Conservation (phyloP, 1,284 basidiomycete genomes). For the Laetiporus sulphureus region DNA sequence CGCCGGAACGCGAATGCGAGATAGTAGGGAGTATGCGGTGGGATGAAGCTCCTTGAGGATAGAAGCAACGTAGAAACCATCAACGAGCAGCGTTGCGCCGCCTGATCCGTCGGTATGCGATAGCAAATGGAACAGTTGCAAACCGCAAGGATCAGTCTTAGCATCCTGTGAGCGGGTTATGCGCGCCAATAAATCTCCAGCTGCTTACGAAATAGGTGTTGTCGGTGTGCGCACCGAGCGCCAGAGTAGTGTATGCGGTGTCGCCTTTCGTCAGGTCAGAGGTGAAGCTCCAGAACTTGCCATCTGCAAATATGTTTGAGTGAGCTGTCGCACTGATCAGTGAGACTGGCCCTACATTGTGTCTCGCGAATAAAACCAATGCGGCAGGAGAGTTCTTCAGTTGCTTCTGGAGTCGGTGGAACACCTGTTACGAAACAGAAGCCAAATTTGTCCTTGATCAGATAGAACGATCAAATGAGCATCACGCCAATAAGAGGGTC, state of each 20-base stretch:
- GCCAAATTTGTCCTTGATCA: slow-evolving; percentile 79
- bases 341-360: slow-evolving; percentile 83
- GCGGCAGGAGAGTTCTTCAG: slow-evolving; percentile 70
- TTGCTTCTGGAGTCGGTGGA: slow-evolving; percentile 77
- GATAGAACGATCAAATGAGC: too few relatives aligned
- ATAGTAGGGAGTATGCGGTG: slow-evolving; percentile 66
- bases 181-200: not conserved
- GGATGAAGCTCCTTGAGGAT: slow-evolving; percentile 73
- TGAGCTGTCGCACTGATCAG: too few relatives aligned
- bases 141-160: slow-evolving; percentile 86
- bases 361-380: slow-evolving; percentile 92
- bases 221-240: slow-evolving; percentile 90
- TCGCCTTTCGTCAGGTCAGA: slow-evolving; percentile 89
- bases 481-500: too few relatives aligned
- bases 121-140: slow-evolving; percentile 94
- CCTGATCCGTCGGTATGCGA: slow-evolving; percentile 80
- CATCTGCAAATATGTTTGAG: slow-evolving; percentile 52
- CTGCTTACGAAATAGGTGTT: slow-evolving; percentile 85
- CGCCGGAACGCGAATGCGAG: slow-evolving; percentile 65
- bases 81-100: slow-evolving; percentile 86
- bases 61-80: slow-evolving; percentile 89
- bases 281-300: slow-evolving; percentile 96
- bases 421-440: slow-evolving; percentile 87
- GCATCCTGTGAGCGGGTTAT: not conserved
- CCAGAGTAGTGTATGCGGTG: slow-evolving; percentile 85